A percentile compares a stretch with the other conserved stretches of the same genome.
Evolutionary conservation across 2,329 filamentous ascomycete species (phyloP).

Genomic region (Neofusicoccum kwambonambiense): DNA sequence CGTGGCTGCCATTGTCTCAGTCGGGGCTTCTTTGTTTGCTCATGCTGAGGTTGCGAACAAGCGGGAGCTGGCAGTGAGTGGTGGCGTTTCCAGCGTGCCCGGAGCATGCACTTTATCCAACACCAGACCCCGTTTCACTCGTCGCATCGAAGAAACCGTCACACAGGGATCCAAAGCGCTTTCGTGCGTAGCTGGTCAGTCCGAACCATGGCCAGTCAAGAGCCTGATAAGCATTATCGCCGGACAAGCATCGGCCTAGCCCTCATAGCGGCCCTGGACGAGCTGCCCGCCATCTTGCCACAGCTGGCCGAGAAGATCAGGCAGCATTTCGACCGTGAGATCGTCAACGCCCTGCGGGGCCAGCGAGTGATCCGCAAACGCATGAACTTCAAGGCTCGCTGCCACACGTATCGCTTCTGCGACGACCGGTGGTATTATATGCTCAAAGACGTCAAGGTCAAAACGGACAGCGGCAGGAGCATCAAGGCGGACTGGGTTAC

Average conservation of each 20-base stretch:
- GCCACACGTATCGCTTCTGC: slow-evolving; percentile 7
- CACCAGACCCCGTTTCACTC: background rate
- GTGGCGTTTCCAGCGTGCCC: background rate
- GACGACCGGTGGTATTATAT: slow-evolving; percentile 11
- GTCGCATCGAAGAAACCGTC: slow-evolving; percentile 1
- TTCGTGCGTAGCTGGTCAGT: background rate
- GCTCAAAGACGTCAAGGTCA: slow-evolving; percentile 4
- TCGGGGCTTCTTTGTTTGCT: background rate
- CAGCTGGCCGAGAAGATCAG: slow-evolving; percentile 2
- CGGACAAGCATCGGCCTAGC: slow-evolving; percentile 11
- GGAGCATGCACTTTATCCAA: background rate
- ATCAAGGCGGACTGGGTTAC: background rate
- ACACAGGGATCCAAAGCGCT: background rate
- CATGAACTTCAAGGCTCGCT: slow-evolving; percentile 16
- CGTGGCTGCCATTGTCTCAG: background rate
- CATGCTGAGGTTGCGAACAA: background rate
- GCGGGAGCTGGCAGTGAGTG: background rate
- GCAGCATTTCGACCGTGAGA: slow-evolving; percentile 6
- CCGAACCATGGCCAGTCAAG: background rate
- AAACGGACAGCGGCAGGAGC: slow-evolving; percentile 8
- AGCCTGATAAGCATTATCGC: slow-evolving; percentile 9
- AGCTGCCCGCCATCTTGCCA: slow-evolving; percentile 3
- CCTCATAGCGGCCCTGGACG: slow-evolving; percentile 11
- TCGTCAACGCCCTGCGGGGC: background rate
- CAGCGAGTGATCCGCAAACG: background rate